Evolutionary conservation across 495 filamentous ascomycete genomes (phyloP).

Genomic region (Pseudotulostoma volvatum): DNA sequence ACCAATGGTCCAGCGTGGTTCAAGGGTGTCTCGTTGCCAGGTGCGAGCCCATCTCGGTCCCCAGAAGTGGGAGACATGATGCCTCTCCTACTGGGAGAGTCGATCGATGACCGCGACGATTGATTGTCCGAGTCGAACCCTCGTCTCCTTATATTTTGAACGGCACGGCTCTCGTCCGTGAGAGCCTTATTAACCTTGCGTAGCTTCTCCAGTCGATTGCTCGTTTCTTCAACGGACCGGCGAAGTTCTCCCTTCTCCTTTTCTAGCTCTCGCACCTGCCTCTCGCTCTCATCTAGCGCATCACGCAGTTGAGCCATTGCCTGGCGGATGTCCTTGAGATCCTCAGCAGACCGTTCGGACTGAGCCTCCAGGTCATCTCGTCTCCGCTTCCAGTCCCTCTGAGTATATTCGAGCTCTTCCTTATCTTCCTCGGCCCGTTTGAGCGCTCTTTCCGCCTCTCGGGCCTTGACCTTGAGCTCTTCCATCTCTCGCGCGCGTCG

Average conservation of each 20-base stretch:
- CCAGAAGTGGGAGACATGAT: constrained; percentile 22
- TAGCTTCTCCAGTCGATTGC: constrained; percentile 59
- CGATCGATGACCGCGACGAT: constrained; percentile 48
- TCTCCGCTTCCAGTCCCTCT: constrained; percentile 55
- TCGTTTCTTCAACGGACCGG: constrained; percentile 59
- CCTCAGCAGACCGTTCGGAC: constrained; percentile 48
- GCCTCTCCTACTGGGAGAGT: constrained; percentile 38
- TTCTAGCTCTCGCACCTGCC: constrained; percentile 63
- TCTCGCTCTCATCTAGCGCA: constrained; percentile 73
- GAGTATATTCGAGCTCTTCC: constrained; percentile 50
- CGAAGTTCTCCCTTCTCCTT: constrained; percentile 63
- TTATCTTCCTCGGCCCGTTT: constrained; percentile 50
- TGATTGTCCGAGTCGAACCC: constrained; percentile 28
- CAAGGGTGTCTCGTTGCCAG: constrained; percentile 24
- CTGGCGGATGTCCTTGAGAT: constrained; percentile 54
- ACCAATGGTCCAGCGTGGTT: constrained; percentile 21
- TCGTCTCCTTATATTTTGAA: constrained; percentile 4
- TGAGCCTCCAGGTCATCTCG: constrained; percentile 57
- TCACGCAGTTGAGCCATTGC: constrained; percentile 68
- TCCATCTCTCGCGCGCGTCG: constrained; percentile 68
- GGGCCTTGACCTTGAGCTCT: constrained; percentile 59
- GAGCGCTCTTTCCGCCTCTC: constrained; percentile 66
- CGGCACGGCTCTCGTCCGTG: constrained; percentile 23
- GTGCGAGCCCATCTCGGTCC: constrained; percentile 24
- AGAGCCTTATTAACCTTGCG: constrained; percentile 51